These are phyloP conservation scores for Leptographium procerum DNA, from an alignment of 2,329 filamentous ascomycete genomes.

Conservation along the genomic window DNA sequence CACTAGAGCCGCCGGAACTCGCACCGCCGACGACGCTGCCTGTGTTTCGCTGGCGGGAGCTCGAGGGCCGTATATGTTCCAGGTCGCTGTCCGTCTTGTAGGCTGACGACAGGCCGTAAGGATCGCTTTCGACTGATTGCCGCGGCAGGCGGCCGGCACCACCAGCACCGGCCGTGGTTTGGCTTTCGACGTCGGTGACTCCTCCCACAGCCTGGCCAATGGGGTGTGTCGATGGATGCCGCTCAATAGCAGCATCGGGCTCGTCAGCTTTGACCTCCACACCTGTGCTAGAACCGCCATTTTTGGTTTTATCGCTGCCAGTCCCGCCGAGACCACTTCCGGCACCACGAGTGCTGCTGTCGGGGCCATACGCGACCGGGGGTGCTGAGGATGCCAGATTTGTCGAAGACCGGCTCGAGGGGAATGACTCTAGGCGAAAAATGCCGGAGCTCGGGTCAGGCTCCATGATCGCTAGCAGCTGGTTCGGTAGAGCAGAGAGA, in stretches of 20 bases:
- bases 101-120: conserved; percentile 64
- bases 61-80: conserved; percentile 67
- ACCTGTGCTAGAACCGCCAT: conserved; percentile 33
- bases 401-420: conserved; percentile 16
- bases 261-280: conserved; percentile 24
- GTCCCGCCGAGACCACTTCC: neutral
- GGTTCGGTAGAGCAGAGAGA: neutral
- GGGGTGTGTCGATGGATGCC: conserved; percentile 22
- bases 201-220: neutral
- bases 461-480: conserved; percentile 17
- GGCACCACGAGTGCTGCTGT: neutral
- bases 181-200: conserved; percentile 36
- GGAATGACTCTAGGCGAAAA: conserved; percentile 25
- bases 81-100: conserved; percentile 73
- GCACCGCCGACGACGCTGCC: neutral
- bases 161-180: conserved; percentile 23
- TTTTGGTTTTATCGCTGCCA: conserved; percentile 15
- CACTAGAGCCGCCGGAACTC: no score
- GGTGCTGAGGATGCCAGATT: conserved; percentile 12
- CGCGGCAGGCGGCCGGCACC: conserved; percentile 37
- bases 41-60: conserved; percentile 55
- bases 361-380: neutral
- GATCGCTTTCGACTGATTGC: conserved; percentile 59
- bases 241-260: conserved; percentile 27
- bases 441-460: conserved; percentile 21